Evolutionary conservation across 2,329 filamentous ascomycete genomes (phyloP).

Genomic region (Cercospora berteroae): DNA sequence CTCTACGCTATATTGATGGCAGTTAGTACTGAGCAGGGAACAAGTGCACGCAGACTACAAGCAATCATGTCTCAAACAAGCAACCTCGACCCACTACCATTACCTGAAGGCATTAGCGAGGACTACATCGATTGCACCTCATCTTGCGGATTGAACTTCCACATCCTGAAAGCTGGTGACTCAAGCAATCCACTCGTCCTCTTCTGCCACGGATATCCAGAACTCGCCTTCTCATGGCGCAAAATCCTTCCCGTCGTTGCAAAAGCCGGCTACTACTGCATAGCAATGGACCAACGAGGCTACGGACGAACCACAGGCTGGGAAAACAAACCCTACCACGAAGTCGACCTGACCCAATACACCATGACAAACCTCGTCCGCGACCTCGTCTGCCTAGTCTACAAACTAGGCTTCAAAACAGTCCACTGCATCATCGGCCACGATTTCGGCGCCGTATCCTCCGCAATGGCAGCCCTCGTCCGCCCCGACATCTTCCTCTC

Average conservation of each 20-base stretch:
- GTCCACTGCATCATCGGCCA: constrained; percentile 63
- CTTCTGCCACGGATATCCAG: constrained; percentile 66
- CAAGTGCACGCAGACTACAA: neutral
- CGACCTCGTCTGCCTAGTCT: constrained; percentile 61
- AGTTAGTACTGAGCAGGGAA: neutral
- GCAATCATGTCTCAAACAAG: constrained; percentile 15
- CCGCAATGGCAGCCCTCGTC: constrained; percentile 59
- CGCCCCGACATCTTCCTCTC: constrained; percentile 64
- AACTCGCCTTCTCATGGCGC: constrained; percentile 68
- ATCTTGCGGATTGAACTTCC: constrained; percentile 58
- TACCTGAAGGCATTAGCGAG: constrained; percentile 56
- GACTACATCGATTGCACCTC: constrained; percentile 56
- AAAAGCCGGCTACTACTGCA: constrained; percentile 60
- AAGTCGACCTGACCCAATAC: constrained; percentile 58
- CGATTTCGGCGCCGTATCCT: constrained; percentile 64
- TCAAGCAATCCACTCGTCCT: constrained; percentile 56
- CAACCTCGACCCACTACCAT: constrained; percentile 48
- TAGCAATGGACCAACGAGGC: constrained; percentile 66
- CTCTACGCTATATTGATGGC: neutral
- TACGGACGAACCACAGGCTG: constrained; percentile 65
- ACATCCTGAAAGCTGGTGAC: constrained; percentile 57
- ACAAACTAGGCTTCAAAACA: constrained; percentile 58
- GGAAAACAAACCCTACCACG: constrained; percentile 51
- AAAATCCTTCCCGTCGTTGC: constrained; percentile 61
- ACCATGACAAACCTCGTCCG: constrained; percentile 58